Percentiles rank a stretch among this genome's conserved stretches.
phyloP scores from a whole-genome alignment of 208 protist genomes.

The Zelonia costaricensis region DNA sequence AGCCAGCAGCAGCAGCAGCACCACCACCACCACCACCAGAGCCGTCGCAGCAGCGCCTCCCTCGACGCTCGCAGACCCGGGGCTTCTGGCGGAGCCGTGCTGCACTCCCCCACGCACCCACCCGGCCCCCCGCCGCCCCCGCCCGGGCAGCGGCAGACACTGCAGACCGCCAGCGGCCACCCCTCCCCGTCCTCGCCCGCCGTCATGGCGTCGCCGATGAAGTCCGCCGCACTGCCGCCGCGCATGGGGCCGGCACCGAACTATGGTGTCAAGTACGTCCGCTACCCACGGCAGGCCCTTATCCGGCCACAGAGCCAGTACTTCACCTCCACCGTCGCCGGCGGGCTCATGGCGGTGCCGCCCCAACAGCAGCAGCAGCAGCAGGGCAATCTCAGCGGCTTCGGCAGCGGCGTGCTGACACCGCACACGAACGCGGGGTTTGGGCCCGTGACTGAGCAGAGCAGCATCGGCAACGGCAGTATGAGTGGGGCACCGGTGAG shows the following conservation, averaged over 20 bases:
- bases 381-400: slow-evolving; percentile 10
- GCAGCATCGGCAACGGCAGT: slow-evolving; percentile 2
- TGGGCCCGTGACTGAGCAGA: background rate
- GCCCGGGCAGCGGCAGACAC: slow-evolving; percentile 5
- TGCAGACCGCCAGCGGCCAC: slow-evolving; percentile 1
- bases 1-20: background rate
- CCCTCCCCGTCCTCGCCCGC: background rate
- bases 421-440: background rate
- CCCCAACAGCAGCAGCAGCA: background rate
- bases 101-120: no score
- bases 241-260: slow-evolving; percentile 1
- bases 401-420: background rate
- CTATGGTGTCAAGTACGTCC: slow-evolving; percentile 29
- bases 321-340: slow-evolving; percentile 28
- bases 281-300: slow-evolving; percentile 23
- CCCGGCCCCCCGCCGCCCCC: no score
- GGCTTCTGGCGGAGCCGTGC: no score
- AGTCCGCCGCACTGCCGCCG: background rate
- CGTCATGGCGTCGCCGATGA: background rate
- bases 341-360: slow-evolving; percentile 29
- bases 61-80: no score
- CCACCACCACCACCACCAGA: slow-evolving; percentile 1
- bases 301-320: slow-evolving; percentile 34
- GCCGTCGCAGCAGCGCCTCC: no score
- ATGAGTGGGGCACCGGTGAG: no score